Evolutionary conservation across 768 basidiomycete species (phyloP).

Genomic region (Fistulinella prunicolor): DNA sequence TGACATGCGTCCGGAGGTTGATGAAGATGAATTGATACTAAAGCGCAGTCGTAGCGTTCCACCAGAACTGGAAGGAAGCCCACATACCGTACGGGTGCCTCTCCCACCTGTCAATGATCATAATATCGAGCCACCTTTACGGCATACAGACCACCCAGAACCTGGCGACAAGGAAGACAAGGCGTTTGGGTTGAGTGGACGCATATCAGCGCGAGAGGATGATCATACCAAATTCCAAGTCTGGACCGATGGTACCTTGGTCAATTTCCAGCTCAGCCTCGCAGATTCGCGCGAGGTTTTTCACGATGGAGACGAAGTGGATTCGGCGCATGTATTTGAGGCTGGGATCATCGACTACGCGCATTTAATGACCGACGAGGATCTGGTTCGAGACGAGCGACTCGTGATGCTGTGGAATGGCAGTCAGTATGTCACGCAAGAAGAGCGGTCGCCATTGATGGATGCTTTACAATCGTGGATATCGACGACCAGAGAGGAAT

Average conservation of each 20-base stretch:
- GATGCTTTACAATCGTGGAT: constrained; percentile 65
- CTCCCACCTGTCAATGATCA: constrained; percentile 21
- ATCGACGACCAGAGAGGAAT: constrained; percentile 31
- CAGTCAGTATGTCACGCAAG: constrained; percentile 74
- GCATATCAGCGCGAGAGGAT: constrained; percentile 52
- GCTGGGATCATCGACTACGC: constrained; percentile 61
- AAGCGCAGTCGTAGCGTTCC: constrained; percentile 58
- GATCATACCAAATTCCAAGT: constrained; percentile 67
- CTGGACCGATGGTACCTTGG: constrained; percentile 53
- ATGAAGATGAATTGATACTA: constrained; percentile 26
- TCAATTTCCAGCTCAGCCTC: constrained; percentile 75
- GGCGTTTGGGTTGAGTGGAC: constrained; percentile 50
- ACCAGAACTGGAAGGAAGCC: constrained; percentile 47
- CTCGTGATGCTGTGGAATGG: constrained; percentile 76
- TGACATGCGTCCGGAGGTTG: constrained; percentile 4
- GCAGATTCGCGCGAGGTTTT: constrained; percentile 38
- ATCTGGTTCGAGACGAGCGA: constrained; percentile 55
- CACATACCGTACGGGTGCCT: constrained; percentile 24
- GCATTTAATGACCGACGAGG: constrained; percentile 62
- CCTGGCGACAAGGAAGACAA: constrained; percentile 5
- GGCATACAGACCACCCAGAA: not conserved
- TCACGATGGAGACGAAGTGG: constrained; percentile 44
- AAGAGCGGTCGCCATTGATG: constrained; percentile 72
- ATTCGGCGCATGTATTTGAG: constrained; percentile 55
- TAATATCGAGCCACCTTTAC: constrained; percentile 20